Base-by-base conservation (phyloP, 495 filamentous ascomycete species). In the Xylaria acuta region DNA sequence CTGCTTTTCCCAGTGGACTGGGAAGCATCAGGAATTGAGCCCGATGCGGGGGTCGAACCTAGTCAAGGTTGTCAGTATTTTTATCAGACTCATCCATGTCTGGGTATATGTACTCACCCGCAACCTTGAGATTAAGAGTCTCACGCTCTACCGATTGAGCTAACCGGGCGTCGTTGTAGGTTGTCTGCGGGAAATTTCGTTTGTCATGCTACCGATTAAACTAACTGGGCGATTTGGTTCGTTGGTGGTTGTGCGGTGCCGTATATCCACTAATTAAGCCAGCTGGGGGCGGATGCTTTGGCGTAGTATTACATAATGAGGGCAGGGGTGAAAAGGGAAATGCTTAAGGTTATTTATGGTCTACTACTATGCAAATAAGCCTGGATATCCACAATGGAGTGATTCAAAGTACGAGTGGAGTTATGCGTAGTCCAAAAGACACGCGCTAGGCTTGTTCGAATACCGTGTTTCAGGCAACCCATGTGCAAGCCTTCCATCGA, bases 101-200 rank as follows among this genome's bases (percentile, higher is more conserved):
- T 30, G 41, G 6, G 27, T 43, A 12, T 5, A 38, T 14, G 7
- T 40, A 70, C 72, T 72, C 62, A 88, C 87, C 88, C 86, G 82
- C 87, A 89, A 86, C 88, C 87, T 90, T 90, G 85, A 88, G 88
- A 89, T 90, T 91, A 92, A 92, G 90, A 92, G 90, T 92, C 90
- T 90, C 87, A 91, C 90, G 90, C 90, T 92, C 90, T 91, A 90
- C 90, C 89, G 89, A 92, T 91, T 92, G 90, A 92, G 89, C 89
- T 91, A 92, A 88, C 88, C 80, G 80, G 84, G 77, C 76, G 54
- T 64, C 38, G 25, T 20, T 30, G 32, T 60, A 34, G 58, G 1
- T 12, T 36, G n/a, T n/a, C 12, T 11, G 32, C 58, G 32, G 1
- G 20, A 36, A 22, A 6, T 27, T 38, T 38, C 18, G 20, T 38